A percentile compares a stretch with the other conserved stretches of the same genome.
phyloP scores from a whole-genome alignment of 2,329 filamentous ascomycete species.

The Thielaviopsis euricoi region DNA sequence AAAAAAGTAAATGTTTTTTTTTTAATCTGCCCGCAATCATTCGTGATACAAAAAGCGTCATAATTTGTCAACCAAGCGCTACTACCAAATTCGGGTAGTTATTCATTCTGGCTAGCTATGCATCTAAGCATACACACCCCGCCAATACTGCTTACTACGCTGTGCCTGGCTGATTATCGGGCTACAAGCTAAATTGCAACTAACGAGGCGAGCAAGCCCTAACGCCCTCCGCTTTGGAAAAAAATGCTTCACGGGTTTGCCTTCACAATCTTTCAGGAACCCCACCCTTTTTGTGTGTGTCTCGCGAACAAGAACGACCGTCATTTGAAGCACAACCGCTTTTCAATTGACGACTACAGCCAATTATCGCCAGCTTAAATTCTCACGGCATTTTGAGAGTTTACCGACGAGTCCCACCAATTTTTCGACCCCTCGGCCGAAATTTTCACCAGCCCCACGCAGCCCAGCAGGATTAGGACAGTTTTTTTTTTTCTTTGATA shows the following conservation, averaged over 20 bases:
- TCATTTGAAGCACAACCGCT: background rate
- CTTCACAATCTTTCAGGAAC: constrained; percentile 1
- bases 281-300: constrained; percentile 3
- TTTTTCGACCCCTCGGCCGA: constrained; percentile 11
- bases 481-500: constrained; percentile 8
- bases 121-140: constrained; percentile 4
- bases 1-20: background rate
- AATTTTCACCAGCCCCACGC: constrained; percentile 12
- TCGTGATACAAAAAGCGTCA: constrained; percentile 5
- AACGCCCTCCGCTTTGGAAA: constrained; percentile 7
- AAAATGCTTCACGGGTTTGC: constrained; percentile 5
- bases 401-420: constrained; percentile 7
- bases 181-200: background rate
- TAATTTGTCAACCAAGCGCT: constrained; percentile 9
- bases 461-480: constrained; percentile 11
- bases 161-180: background rate
- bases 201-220: constrained; percentile 7
- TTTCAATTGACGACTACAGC: background rate
- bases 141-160: constrained; percentile 2
- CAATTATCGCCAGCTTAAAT: background rate
- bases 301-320: background rate
- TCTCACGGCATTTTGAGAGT: background rate
- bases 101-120: background rate
- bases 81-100: background rate
- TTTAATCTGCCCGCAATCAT: background rate